phyloP scores from a whole-genome alignment of 805 yeast genomes.

The Debaryomyces hansenii region DNA sequence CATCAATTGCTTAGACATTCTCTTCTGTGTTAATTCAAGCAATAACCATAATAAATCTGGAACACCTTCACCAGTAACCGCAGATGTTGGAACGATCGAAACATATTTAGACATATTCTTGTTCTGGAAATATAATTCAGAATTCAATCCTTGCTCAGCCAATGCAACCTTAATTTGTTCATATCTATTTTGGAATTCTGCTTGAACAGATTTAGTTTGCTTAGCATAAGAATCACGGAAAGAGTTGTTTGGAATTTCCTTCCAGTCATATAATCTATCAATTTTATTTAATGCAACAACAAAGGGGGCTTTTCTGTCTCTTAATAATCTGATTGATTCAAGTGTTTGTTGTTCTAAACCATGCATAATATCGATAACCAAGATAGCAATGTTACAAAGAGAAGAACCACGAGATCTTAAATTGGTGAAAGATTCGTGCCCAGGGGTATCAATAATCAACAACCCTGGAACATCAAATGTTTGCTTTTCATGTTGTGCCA shows the following conservation, averaged over 20 bases:
- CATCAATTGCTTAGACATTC: slow-evolving; percentile 98
- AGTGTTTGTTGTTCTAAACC: slow-evolving; percentile 98
- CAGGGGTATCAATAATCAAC: slow-evolving; percentile 96
- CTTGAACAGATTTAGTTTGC: slow-evolving; percentile 82
- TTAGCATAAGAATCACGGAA: slow-evolving; percentile 90
- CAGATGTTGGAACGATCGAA: slow-evolving; percentile 97
- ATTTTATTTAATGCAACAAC: slow-evolving; percentile 96
- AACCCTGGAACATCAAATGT: slow-evolving; percentile 96
- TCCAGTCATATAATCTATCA: slow-evolving; percentile 97
- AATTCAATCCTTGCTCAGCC: slow-evolving; percentile 97
- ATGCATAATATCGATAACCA: slow-evolving; percentile 98
- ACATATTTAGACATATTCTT: slow-evolving; percentile 91
- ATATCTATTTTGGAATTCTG: slow-evolving; percentile 87
- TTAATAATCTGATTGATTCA: slow-evolving; percentile 86
- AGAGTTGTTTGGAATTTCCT: slow-evolving; percentile 83
- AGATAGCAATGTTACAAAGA: slow-evolving; percentile 96
- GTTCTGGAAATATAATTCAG: slow-evolving; percentile 95
- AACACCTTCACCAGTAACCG: slow-evolving; percentile 99
- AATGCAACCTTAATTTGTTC: slow-evolving; percentile 84
- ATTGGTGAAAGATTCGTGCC: slow-evolving; percentile 98
- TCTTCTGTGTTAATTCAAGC: slow-evolving; percentile 93
- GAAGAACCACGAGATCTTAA: slow-evolving; percentile 99
- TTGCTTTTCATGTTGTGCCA: slow-evolving; percentile 83
- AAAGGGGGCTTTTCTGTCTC: slow-evolving; percentile 98
- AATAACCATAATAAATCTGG: slow-evolving; percentile 96